A percentile compares a stretch with the other conserved stretches of the same genome.
phyloP scores from a whole-genome alignment of 306 rosid species.

The Cucurbita argyrosperma region DNA sequence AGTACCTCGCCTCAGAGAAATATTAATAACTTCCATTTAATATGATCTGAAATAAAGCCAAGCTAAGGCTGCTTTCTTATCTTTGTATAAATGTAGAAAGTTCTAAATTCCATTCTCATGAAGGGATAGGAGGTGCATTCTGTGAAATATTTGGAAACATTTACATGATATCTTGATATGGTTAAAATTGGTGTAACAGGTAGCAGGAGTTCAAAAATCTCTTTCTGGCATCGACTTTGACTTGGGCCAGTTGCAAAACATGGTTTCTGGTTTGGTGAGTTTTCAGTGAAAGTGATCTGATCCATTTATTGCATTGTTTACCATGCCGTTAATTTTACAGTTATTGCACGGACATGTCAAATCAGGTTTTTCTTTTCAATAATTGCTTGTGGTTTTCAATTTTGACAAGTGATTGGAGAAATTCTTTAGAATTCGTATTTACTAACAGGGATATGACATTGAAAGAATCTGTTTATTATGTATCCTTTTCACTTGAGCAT shows the following conservation, averaged over 20 bases:
- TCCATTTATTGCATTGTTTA: background rate
- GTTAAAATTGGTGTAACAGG: slow-evolving; percentile 38
- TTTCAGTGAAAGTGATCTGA: slow-evolving; percentile 2
- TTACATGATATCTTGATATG: slow-evolving; percentile 7
- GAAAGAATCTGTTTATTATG: background rate
- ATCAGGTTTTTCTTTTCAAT: background rate
- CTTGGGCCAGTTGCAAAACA: slow-evolving; percentile 36
- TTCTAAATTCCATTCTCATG: background rate
- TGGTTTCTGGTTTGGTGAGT: slow-evolving; percentile 72
- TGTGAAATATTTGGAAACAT: background rate
- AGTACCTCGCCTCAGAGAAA: background rate
- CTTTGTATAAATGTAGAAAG: background rate
- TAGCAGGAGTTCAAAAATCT: slow-evolving; percentile 48
- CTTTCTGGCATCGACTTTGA: slow-evolving; percentile 39
- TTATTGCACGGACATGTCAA: background rate
- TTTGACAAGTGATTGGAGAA: background rate
- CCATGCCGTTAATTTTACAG: background rate
- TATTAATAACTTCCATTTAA: background rate
- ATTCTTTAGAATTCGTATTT: background rate
- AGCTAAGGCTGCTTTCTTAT: background rate
- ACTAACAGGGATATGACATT: background rate
- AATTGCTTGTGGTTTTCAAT: background rate
- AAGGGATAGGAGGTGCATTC: background rate
- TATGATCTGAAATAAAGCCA: background rate
- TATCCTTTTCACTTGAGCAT: background rate